These are phyloP conservation scores for Talaromyces stipitatus DNA, from an alignment of 495 filamentous ascomycete species.

Conservation along the genomic window DNA sequence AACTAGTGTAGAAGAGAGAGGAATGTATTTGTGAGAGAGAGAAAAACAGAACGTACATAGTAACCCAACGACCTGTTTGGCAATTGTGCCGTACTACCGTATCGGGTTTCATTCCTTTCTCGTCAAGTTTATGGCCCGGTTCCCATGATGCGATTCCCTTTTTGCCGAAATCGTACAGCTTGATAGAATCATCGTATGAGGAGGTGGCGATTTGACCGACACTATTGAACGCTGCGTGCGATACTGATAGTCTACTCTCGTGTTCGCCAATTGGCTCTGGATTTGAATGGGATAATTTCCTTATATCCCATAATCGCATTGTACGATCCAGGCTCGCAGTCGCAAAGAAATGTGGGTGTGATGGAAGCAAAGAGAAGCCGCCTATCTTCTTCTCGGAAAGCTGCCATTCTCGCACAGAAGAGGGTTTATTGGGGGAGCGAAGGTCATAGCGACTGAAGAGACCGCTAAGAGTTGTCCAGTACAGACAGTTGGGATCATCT, in stretches of 20 bases:
- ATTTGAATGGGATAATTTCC: slow-evolving; percentile 58
- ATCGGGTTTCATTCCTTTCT: slow-evolving; percentile 59
- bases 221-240: slow-evolving; percentile 79
- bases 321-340: slow-evolving; percentile 88
- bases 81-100: slow-evolving; percentile 80
- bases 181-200: slow-evolving; percentile 90
- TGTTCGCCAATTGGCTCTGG: slow-evolving; percentile 76
- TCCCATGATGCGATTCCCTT: slow-evolving; percentile 53
- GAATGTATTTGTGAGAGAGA: not conserved
- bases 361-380: slow-evolving; percentile 77
- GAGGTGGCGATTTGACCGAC: slow-evolving; percentile 81
- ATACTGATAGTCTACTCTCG: slow-evolving; percentile 73
- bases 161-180: slow-evolving; percentile 72
- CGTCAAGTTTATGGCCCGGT: slow-evolving; percentile 48
- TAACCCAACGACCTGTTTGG: slow-evolving; percentile 82
- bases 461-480: slow-evolving; percentile 84
- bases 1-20: not conserved
- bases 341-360: slow-evolving; percentile 71
- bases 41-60: slow-evolving; percentile 45
- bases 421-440: slow-evolving; percentile 45
- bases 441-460: slow-evolving; percentile 71
- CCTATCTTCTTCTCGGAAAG: slow-evolving; percentile 93
- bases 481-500: slow-evolving; percentile 62
- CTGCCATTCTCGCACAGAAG: slow-evolving; percentile 54
- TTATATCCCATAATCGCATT: slow-evolving; percentile 85